A percentile compares a stretch with the other conserved stretches of the same genome.
These are phyloP conservation scores for Cryphonectria naterciae DNA, from an alignment of 2,329 filamentous ascomycete genomes.

Conservation along the genomic window DNA sequence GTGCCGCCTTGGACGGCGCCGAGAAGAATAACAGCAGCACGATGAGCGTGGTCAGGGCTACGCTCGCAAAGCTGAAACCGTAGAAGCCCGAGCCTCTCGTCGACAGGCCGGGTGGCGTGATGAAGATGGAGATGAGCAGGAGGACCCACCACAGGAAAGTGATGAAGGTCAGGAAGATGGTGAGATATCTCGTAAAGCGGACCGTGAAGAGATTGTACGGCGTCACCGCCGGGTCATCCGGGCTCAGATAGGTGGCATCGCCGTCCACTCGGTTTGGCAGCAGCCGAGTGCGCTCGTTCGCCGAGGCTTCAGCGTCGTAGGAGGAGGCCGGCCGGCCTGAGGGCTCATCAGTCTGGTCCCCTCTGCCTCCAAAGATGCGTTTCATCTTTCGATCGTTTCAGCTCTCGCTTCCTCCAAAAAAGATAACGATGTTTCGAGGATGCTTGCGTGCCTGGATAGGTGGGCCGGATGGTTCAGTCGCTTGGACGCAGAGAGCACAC, in stretches of 20 bases:
- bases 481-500: not conserved
- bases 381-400: slow-evolving; percentile 19
- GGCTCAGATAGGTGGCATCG: slow-evolving; percentile 64
- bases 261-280: slow-evolving; percentile 69
- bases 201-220: slow-evolving; percentile 96
- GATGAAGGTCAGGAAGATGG: slow-evolving; percentile 73
- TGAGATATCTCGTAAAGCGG: slow-evolving; percentile 76
- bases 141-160: slow-evolving; percentile 93
- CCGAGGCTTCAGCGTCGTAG: slow-evolving; percentile 33
- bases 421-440: not conserved
- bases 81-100: slow-evolving; percentile 91
- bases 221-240: slow-evolving; percentile 82
- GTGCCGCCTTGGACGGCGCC: slow-evolving; percentile 77
- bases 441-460: slow-evolving; percentile 3
- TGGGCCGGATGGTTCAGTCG: not conserved
- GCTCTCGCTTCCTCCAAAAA: not conserved
- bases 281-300: slow-evolving; percentile 64
- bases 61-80: slow-evolving; percentile 79
- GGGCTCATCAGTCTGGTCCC: slow-evolving; percentile 34
- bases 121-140: slow-evolving; percentile 85
- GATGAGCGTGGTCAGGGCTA: slow-evolving; percentile 76
- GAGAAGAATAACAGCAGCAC: slow-evolving; percentile 86
- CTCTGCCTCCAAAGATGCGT: slow-evolving; percentile 24
- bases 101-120: slow-evolving; percentile 85
- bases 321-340: slow-evolving; percentile 30